Percentiles rank a stretch among this genome's conserved stretches.
Evolutionary conservation across 1,284 basidiomycete species (phyloP).

Genomic region (Moesziomyces globuligerus): DNA sequence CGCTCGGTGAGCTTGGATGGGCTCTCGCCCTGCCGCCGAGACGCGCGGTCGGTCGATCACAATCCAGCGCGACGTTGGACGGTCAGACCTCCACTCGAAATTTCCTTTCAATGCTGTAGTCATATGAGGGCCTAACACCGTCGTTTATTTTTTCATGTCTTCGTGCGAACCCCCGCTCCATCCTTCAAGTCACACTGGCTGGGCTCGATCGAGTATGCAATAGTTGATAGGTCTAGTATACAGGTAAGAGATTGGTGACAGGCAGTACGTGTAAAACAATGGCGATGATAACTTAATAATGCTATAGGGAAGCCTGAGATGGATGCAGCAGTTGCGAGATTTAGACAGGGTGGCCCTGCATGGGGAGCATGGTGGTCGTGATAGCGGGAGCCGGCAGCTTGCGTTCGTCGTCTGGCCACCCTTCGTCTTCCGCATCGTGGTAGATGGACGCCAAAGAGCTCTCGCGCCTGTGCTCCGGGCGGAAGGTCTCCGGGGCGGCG

Average conservation of each 20-base stretch:
- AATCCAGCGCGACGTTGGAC: conserved; percentile 17
- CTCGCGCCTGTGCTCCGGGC: conserved; percentile 18
- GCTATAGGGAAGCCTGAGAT: neutral
- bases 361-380: conserved; percentile 1
- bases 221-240: too few relatives aligned
- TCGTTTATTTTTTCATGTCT: neutral
- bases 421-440: conserved; percentile 20
- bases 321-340: too few relatives aligned
- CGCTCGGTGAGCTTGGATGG: neutral
- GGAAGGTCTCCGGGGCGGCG: neutral
- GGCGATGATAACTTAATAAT: neutral
- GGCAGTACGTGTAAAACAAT: neutral
- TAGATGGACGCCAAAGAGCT: conserved; percentile 24
- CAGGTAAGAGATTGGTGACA: too few relatives aligned
- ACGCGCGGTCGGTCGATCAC: conserved; percentile 52
- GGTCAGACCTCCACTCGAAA: conserved; percentile 35
- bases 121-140: conserved; percentile 1
- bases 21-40: conserved; percentile 17
- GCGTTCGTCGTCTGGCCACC: conserved; percentile 3
- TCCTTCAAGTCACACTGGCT: too few relatives aligned
- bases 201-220: too few relatives aligned
- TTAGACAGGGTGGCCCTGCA: conserved; percentile 5
- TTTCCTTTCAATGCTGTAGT: neutral
- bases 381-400: neutral
- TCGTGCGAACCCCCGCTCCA: neutral